Conservation (phyloP, 2,329 filamentous ascomycete genomes). For the Colletotrichum sojae region DNA sequence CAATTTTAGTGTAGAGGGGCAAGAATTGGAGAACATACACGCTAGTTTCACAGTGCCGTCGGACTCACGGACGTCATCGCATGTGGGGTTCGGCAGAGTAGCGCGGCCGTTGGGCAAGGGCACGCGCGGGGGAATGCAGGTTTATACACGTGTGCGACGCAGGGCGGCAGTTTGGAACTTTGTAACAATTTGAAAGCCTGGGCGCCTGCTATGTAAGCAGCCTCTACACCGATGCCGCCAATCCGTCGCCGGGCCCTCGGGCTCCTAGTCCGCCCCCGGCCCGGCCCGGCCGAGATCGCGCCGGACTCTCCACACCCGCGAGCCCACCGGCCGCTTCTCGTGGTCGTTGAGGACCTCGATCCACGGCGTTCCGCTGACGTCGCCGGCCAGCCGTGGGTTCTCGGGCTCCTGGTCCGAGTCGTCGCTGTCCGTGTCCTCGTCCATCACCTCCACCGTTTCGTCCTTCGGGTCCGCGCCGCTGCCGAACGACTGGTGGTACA, state of each 20-base stretch:
- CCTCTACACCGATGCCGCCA: not conserved
- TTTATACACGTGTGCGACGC: not conserved
- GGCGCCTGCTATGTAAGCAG: slow-evolving; percentile 9
- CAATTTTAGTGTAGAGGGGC: slow-evolving; percentile 9
- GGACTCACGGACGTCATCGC: slow-evolving; percentile 15
- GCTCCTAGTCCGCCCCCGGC: slow-evolving; percentile 26
- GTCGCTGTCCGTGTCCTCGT: slow-evolving; percentile 54
- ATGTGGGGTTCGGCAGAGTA: slow-evolving; percentile 18
- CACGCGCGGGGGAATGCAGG: not conserved
- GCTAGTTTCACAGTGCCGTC: not conserved
- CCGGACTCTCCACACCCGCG: slow-evolving; percentile 74
- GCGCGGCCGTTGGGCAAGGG: too few species aligned
- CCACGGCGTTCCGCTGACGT: slow-evolving; percentile 65
- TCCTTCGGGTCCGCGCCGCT: slow-evolving; percentile 44
- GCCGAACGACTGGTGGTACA: slow-evolving; percentile 57
- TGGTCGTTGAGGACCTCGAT: slow-evolving; percentile 70
- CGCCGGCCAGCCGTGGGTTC: slow-evolving; percentile 41
- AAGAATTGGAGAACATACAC: slow-evolving; percentile 11
- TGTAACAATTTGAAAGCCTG: not conserved
- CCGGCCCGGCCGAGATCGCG: slow-evolving; percentile 69
- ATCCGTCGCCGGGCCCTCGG: not conserved
- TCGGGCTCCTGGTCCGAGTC: slow-evolving; percentile 49
- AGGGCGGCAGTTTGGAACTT: too few species aligned
- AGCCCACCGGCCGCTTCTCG: slow-evolving; percentile 70
- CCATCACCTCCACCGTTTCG: slow-evolving; percentile 51